phyloP scores from a whole-genome alignment of 495 filamentous ascomycete genomes.

The Delitschia confertaspora region DNA sequence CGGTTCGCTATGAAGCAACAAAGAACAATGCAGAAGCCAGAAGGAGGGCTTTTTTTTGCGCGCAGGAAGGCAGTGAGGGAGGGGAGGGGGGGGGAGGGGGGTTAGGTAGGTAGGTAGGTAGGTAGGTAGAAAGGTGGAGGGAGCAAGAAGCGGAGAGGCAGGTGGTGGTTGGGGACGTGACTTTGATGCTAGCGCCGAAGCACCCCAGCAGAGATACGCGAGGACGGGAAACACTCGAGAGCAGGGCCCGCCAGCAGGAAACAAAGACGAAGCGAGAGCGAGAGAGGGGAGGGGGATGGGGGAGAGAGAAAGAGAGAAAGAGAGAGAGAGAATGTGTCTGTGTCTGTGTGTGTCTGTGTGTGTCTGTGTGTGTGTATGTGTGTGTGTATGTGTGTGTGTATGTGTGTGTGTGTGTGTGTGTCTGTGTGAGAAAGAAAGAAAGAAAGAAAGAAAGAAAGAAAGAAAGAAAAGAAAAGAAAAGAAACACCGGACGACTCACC shows the following conservation, averaged over 20 bases:
- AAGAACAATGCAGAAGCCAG: slow-evolving; percentile 14
- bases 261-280: slow-evolving; percentile 1
- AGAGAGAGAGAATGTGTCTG: slow-evolving; percentile 7
- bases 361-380: no score
- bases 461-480: slow-evolving; percentile 1
- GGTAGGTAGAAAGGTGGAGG: slow-evolving; percentile 32
- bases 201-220: slow-evolving; percentile 28
- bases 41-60: slow-evolving; percentile 20
- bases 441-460: slow-evolving; percentile 4
- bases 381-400: no score
- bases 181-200: slow-evolving; percentile 29
- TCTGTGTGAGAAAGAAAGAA: no score
- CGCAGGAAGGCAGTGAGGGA: slow-evolving; percentile 29
- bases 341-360: no score
- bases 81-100: slow-evolving; percentile 30
- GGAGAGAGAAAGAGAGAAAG: slow-evolving; percentile 2
- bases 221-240: slow-evolving; percentile 21
- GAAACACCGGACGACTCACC: slow-evolving; percentile 2
- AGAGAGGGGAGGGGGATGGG: slow-evolving; percentile 1
- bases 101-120: slow-evolving; percentile 32
- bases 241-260: slow-evolving; percentile 7
- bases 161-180: slow-evolving; percentile 33
- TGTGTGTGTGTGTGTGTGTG: no score
- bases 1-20: slow-evolving; percentile 14
- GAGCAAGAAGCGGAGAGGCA: no score